Evolutionary conservation across 2,329 filamentous ascomycete species (phyloP).

Genomic region (Penicillium griseofulvum): DNA sequence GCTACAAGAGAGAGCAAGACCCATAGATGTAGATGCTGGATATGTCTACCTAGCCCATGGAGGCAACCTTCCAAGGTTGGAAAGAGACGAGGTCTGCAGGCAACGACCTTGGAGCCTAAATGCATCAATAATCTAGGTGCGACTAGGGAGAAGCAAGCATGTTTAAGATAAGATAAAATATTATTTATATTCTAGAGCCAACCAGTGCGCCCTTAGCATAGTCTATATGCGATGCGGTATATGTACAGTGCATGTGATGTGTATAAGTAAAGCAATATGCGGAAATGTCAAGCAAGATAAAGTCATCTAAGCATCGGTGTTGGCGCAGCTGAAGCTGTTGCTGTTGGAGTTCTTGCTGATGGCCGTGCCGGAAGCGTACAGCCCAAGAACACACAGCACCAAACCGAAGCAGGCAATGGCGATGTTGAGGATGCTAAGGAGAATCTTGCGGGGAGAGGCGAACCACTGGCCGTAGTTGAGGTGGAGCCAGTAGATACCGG

Average conservation of each 20-base stretch:
- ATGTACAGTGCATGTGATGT: constrained; percentile 1
- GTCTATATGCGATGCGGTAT: constrained; percentile 10
- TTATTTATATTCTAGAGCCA: constrained; percentile 8
- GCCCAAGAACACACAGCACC: constrained; percentile 22
- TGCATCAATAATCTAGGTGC: not conserved
- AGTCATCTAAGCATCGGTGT: constrained; percentile 22
- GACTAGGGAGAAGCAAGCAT: not conserved
- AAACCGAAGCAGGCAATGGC: constrained; percentile 37
- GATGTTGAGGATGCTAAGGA: constrained; percentile 46
- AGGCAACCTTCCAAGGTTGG: too few species aligned
- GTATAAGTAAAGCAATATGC: not conserved
- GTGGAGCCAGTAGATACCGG: constrained; percentile 49
- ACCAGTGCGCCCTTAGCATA: constrained; percentile 6
- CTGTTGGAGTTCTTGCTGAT: constrained; percentile 27
- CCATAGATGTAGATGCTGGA: too few species aligned
- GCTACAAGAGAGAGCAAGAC: too few species aligned
- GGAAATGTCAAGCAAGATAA: not conserved
- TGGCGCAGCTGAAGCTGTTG: constrained; percentile 40
- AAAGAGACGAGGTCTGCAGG: too few species aligned
- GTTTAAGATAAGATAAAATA: not conserved
- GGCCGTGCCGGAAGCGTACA: constrained; percentile 28
- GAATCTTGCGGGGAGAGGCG: constrained; percentile 44
- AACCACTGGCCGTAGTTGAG: constrained; percentile 47
- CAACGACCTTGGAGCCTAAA: too few species aligned
- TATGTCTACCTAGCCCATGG: too few species aligned